A percentile compares a stretch with the other conserved stretches of the same genome.
These are phyloP conservation scores for Purshia tridentata DNA, from an alignment of 306 rosid species.

Conservation along the genomic window DNA sequence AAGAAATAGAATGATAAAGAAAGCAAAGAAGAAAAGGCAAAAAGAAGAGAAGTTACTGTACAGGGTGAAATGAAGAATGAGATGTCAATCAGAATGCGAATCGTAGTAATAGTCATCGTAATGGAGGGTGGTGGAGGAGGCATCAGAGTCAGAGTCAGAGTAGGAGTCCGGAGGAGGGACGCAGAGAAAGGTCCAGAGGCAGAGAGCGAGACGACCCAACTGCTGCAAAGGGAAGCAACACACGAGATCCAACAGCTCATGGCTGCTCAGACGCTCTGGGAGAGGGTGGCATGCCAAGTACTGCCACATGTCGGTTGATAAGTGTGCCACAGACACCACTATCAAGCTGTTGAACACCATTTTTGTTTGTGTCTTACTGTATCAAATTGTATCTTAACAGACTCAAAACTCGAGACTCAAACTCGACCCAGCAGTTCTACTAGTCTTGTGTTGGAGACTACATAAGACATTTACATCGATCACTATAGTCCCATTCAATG, in stretches of 20 bases:
- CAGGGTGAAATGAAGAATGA: neutral
- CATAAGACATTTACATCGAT: no score
- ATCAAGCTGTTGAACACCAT: constrained; percentile 72
- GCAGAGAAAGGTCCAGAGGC: constrained; percentile 74
- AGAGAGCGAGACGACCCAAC: constrained; percentile 60
- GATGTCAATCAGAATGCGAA: constrained; percentile 60
- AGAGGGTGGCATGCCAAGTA: constrained; percentile 46
- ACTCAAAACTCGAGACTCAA: no score
- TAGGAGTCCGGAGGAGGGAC: constrained; percentile 48
- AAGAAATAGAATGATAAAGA: neutral
- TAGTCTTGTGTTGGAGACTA: no score
- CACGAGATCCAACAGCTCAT: constrained; percentile 58
- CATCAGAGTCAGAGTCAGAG: constrained; percentile 42
- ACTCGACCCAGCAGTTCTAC: no score
- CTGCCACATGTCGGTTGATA: constrained; percentile 71
- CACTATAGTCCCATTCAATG: no score
- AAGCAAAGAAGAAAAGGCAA: neutral
- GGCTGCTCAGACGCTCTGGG: constrained; percentile 53
- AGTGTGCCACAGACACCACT: constrained; percentile 61
- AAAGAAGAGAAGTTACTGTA: constrained; percentile 21
- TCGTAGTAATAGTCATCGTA: constrained; percentile 44
- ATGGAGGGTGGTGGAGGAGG: constrained; percentile 37
- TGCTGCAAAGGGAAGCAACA: constrained; percentile 70
- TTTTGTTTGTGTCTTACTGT: neutral
- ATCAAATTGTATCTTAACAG: no score